These are phyloP conservation scores for Paracoccidioides brasiliensis DNA, from an alignment of 2,329 filamentous ascomycete species.

Conservation along the genomic window DNA sequence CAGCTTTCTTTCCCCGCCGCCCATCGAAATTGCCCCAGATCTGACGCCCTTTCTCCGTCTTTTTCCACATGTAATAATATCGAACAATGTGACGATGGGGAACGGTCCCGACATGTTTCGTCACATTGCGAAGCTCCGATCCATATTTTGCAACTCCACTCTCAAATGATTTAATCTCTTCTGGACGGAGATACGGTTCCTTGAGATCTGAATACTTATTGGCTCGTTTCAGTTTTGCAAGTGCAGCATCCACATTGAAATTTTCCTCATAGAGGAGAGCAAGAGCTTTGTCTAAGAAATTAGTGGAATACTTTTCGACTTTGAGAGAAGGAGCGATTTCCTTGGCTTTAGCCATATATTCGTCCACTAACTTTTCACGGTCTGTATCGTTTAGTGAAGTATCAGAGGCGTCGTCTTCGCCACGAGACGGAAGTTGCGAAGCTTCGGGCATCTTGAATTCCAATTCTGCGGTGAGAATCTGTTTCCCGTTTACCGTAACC, in stretches of 20 bases:
- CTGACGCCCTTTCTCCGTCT: conserved; percentile 68
- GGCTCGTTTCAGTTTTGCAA: conserved; percentile 54
- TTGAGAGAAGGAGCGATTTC: conserved; percentile 52
- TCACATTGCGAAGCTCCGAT: conserved; percentile 74
- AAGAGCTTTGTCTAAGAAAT: conserved; percentile 73
- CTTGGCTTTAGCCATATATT: conserved; percentile 62
- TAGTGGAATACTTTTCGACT: conserved; percentile 65
- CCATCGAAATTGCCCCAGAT: conserved; percentile 84
- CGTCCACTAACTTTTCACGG: conserved; percentile 51
- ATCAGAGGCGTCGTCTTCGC: conserved; percentile 28
- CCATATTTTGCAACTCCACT: conserved; percentile 82
- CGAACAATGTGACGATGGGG: conserved; percentile 70
- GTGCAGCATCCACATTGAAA: conserved; percentile 58
- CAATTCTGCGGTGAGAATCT: conserved; percentile 59
- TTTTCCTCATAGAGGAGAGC: conserved; percentile 57
- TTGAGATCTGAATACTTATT: conserved; percentile 61
- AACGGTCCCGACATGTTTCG: conserved; percentile 66
- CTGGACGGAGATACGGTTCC: conserved; percentile 64
- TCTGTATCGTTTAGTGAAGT: conserved; percentile 24
- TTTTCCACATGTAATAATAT: conserved; percentile 98
- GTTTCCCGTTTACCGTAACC: conserved; percentile 49
- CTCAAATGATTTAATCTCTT: conserved; percentile 82
- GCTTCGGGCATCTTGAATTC: conserved; percentile 63
- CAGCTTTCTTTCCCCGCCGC: conserved; percentile 80
- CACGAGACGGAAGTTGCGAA: conserved; percentile 35